Evolutionary conservation across 768 basidiomycete genomes (phyloP).

Genomic region (Sporobolomyces phaffii): DNA sequence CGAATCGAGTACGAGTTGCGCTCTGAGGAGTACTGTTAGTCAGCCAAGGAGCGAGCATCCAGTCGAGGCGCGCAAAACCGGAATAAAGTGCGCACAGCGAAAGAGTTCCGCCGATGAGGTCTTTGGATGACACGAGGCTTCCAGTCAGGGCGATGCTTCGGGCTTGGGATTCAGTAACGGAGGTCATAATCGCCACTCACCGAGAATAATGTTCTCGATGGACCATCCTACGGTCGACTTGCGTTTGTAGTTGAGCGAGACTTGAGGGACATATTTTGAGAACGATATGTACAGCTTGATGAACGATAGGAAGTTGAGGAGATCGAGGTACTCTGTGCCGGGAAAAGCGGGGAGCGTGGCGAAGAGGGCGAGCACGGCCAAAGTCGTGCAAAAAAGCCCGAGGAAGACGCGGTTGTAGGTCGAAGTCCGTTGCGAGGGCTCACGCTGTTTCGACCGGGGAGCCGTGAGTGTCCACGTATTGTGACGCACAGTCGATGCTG

Average conservation of each 20-base stretch:
- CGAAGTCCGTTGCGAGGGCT: conserved; percentile 20
- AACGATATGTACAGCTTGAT: conserved; percentile 48
- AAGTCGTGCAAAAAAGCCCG: conserved; percentile 31
- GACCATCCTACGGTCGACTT: conserved; percentile 46
- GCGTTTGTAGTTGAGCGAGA: conserved; percentile 45
- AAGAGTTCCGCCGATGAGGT: conserved; percentile 45
- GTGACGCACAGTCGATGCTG: conserved; percentile 1
- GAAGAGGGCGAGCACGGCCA: conserved; percentile 38
- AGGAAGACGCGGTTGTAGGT: conserved; percentile 40
- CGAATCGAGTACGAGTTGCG: conserved; percentile 45
- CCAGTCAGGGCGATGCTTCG: no score
- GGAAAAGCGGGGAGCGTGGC: conserved; percentile 31
- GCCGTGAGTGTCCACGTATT: background rate
- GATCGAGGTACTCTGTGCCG: conserved; percentile 42
- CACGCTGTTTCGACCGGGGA: conserved; percentile 16
- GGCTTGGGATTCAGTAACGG: no score
- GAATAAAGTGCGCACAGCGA: conserved; percentile 37
- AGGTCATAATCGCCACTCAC: no score
- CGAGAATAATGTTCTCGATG: conserved; percentile 45
- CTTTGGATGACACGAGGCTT: no score
- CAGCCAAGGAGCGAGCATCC: background rate
- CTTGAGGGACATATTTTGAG: conserved; percentile 50
- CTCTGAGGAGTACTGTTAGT: background rate
- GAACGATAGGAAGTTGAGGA: conserved; percentile 43
- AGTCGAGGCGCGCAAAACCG: background rate